Evolutionary conservation across 2,329 filamentous ascomycete genomes (phyloP).

Genomic region (Calonectria montana): DNA sequence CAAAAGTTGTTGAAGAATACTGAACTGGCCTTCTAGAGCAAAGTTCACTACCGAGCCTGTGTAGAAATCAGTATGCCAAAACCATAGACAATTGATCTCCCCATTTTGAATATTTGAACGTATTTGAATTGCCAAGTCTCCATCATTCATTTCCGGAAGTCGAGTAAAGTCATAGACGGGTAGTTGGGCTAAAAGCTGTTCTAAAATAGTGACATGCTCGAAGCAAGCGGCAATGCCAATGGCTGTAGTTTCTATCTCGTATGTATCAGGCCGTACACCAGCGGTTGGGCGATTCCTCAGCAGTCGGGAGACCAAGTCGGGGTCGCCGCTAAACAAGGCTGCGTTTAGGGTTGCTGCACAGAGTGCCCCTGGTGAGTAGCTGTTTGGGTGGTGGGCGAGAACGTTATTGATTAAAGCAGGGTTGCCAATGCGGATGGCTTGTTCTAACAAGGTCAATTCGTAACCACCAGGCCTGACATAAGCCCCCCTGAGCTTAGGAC

Average conservation of each 20-base stretch:
- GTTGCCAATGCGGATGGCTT: not conserved
- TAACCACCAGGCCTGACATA: not conserved
- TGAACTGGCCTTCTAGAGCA: not conserved
- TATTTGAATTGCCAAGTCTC: not conserved
- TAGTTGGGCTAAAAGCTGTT: not conserved
- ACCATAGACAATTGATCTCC: not conserved
- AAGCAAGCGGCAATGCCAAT: not conserved
- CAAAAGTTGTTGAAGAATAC: not conserved
- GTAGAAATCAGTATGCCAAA: not conserved
- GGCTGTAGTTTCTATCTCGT: not conserved
- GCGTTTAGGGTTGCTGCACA: not conserved
- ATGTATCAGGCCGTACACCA: not conserved
- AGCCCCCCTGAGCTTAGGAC: not conserved
- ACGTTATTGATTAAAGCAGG: not conserved
- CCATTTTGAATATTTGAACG: not conserved
- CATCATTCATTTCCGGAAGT: not conserved
- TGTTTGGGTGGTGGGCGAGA: not conserved
- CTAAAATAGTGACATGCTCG: not conserved
- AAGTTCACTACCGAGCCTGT: not conserved
- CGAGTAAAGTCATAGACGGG: not conserved
- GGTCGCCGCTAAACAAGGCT: not conserved
- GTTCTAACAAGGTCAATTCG: not conserved
- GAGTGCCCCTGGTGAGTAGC: not conserved
- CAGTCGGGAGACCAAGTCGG: not conserved
- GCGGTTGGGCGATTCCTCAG: not conserved